These are phyloP conservation scores for Epichloe gansuensis DNA, from an alignment of 2,329 filamentous ascomycete species.

Conservation along the genomic window DNA sequence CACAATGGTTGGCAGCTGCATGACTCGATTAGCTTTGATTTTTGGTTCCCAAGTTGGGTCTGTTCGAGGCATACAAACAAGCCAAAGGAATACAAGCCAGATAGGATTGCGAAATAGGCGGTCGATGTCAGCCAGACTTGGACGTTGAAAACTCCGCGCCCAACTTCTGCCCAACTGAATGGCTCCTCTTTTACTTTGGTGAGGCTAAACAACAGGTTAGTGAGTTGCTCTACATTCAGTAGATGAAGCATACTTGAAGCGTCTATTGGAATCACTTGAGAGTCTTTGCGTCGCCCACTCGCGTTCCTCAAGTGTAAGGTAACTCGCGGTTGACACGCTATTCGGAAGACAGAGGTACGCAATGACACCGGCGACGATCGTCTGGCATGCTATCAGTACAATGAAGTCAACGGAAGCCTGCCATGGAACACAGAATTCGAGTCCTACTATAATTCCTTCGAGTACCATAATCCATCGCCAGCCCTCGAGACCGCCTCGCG, in stretches of 20 bases:
- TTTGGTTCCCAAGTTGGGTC: no score
- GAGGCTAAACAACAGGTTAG: conserved; percentile 2
- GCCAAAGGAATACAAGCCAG: conserved; percentile 50
- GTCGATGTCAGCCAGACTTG: conserved; percentile 52
- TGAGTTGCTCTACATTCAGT: neutral
- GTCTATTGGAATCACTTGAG: conserved; percentile 22
- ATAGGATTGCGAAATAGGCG: conserved; percentile 48
- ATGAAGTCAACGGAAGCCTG: neutral
- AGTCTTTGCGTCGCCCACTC: conserved; percentile 34
- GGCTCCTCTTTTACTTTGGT: conserved; percentile 27
- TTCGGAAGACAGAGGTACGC: conserved; percentile 45
- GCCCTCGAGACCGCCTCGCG: conserved; percentile 52
- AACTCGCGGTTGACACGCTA: conserved; percentile 37
- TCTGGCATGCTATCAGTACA: conserved; percentile 23
- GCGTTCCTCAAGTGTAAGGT: conserved; percentile 40
- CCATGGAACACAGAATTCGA: neutral
- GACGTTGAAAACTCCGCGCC: conserved; percentile 44
- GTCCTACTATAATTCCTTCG: conserved; percentile 30
- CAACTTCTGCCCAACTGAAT: conserved; percentile 50
- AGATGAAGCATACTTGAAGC: conserved; percentile 18
- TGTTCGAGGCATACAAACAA: conserved; percentile 38
- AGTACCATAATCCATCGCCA: conserved; percentile 63
- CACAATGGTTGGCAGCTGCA: conserved; percentile 51
- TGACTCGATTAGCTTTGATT: conserved; percentile 1
- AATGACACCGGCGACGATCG: conserved; percentile 38